phyloP scores from a whole-genome alignment of 2,329 filamentous ascomycete genomes.

The Aspergillus persii region DNA sequence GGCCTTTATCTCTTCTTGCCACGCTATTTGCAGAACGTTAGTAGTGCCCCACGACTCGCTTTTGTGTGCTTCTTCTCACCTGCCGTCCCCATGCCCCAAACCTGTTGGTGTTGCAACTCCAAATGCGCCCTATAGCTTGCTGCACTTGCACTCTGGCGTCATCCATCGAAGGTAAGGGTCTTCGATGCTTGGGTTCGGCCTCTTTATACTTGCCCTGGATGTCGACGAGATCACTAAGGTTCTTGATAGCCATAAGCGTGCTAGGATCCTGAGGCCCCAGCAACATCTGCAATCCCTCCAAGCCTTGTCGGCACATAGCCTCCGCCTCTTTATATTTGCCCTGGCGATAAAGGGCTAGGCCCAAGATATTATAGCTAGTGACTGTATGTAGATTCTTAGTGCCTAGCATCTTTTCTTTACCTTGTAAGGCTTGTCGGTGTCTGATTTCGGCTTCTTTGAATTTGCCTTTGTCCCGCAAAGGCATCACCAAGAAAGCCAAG shows the following conservation, averaged over 20 bases:
- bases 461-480: constrained; percentile 9
- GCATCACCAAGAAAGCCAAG: constrained; percentile 14
- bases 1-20: no score
- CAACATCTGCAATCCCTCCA: no score
- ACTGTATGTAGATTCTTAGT: constrained; percentile 6
- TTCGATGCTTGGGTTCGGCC: neutral
- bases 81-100: no score
- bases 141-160: no score
- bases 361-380: constrained; percentile 4
- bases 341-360: constrained; percentile 18
- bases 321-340: constrained; percentile 25
- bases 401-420: neutral
- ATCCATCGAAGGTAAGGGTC: neutral
- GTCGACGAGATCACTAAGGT: constrained; percentile 14
- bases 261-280: constrained; percentile 13
- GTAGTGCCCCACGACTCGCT: no score
- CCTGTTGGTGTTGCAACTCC: no score
- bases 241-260: constrained; percentile 17
- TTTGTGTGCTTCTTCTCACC: no score
- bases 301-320: constrained; percentile 10
- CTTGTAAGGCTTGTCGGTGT: neutral
- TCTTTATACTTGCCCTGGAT: constrained; percentile 4
- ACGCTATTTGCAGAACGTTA: no score
- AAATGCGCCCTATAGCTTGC: no score
- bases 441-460: neutral